These are phyloP conservation scores for Alternaria conjuncta DNA, from an alignment of 2,329 filamentous ascomycete genomes.

Conservation along the genomic window DNA sequence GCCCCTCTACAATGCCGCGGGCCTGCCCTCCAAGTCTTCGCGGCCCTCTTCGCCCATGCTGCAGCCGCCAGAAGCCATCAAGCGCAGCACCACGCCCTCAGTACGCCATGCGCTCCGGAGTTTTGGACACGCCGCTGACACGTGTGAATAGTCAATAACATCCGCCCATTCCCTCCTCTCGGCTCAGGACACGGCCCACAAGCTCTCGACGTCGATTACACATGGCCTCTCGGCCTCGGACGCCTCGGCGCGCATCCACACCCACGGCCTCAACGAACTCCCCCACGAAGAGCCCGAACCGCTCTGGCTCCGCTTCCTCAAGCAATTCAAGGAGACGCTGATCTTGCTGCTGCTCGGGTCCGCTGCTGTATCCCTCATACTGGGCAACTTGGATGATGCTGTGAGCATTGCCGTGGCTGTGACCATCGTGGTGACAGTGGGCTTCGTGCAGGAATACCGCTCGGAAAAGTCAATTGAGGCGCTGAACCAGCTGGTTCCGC, in stretches of 20 bases:
- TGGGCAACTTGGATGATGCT: slow-evolving; percentile 94
- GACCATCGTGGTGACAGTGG: slow-evolving; percentile 94
- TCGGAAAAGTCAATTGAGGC: slow-evolving; percentile 98
- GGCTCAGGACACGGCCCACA: slow-evolving; percentile 77
- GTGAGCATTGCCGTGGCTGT: slow-evolving; percentile 95
- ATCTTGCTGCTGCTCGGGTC: slow-evolving; percentile 92
- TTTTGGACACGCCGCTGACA: slow-evolving; percentile 23
- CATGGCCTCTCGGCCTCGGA: slow-evolving; percentile 82
- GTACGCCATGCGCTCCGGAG: slow-evolving; percentile 26
- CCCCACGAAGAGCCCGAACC: slow-evolving; percentile 93
- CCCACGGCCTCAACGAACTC: slow-evolving; percentile 91
- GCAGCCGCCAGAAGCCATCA: slow-evolving; percentile 35
- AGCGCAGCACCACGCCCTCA: slow-evolving; percentile 38
- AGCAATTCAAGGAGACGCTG: slow-evolving; percentile 95
- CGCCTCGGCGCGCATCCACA: slow-evolving; percentile 77
- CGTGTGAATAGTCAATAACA: slow-evolving; percentile 49
- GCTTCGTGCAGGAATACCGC: slow-evolving; percentile 95
- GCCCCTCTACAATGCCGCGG: slow-evolving; percentile 61
- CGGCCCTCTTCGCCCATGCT: slow-evolving; percentile 40
- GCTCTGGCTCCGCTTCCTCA: slow-evolving; percentile 91
- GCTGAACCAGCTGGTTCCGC: slow-evolving; percentile 89
- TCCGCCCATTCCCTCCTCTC: slow-evolving; percentile 69
- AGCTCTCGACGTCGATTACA: slow-evolving; percentile 80
- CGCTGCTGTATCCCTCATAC: slow-evolving; percentile 83
- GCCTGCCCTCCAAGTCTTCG: slow-evolving; percentile 34